Evolutionary conservation across 1,284 basidiomycete genomes (phyloP), one percentile per base, ranked within the genome.

Genomic region (Microbotryum violaceum): DNA sequence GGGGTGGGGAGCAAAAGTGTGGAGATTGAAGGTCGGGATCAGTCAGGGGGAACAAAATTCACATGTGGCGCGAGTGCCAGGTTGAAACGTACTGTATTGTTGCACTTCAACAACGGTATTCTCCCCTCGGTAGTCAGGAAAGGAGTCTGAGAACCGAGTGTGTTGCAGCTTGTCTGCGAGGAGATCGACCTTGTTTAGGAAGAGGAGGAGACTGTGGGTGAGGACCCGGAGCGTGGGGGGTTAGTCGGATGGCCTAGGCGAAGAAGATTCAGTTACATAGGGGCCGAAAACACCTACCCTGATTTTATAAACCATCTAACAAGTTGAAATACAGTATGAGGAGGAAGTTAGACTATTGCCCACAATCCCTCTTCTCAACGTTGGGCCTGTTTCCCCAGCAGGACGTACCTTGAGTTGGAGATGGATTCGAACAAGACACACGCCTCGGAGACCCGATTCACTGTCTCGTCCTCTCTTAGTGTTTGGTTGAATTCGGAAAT

Each of bases 101-200:
- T 42, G 37, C 16, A 42, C 37, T 18, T 10, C 37, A 18, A 42
- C 23, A 9, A 23, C 6, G 8, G 54, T 23, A 18, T n/a, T 63
- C 6, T 48, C 45, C 4, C 67, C 68, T 6, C 46, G 47, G 54
- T 64, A 72, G 48, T 70, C 70, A 12, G 63, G 62, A 44, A 70
- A 66, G 37, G 60, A 69, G 14, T 54, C 58, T 16, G 12, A 31
- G 1, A 71, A 56, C 0, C 58, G 62, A 1, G 65, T 16, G 56
- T 58, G 25, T 27, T 62, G 27, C 16, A 57, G 56, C 27, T 96
- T 96, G 78, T 94, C 97, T 58, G 96, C 75, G 79, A 94, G 93
- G 20, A 97, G 76, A 69, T 97, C 94, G 63, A 97, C 89, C 31
- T 68, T 68, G 57, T 64, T 69, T 20, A 70, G 63, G 44, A 66